Conservation (phyloP, 306 rosid species). For the Vigna hirtella region DNA sequence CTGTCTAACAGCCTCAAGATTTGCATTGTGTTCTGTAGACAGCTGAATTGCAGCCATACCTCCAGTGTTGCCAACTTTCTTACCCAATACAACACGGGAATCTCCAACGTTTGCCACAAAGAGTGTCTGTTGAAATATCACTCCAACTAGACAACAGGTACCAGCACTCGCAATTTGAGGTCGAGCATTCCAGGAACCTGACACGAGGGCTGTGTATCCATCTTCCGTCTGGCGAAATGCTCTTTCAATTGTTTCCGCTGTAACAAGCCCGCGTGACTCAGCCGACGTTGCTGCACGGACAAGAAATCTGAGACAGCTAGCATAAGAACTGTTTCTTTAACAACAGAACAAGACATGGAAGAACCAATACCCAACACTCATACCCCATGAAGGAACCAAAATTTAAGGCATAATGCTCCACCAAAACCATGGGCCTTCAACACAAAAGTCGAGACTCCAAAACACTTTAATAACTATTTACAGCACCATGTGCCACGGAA, state of each 20-base stretch:
- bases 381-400: slow-evolving; percentile 39
- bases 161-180: slow-evolving; percentile 74
- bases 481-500: slow-evolving; percentile 2
- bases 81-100: slow-evolving; percentile 85
- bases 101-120: slow-evolving; percentile 81
- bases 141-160: slow-evolving; percentile 81
- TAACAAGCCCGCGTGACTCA: slow-evolving; percentile 60
- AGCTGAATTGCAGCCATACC: slow-evolving; percentile 75
- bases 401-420: slow-evolving; percentile 25
- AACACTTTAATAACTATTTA: slow-evolving; percentile 22
- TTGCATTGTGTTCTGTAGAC: slow-evolving; percentile 83
- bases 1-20: slow-evolving; percentile 66
- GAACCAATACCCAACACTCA: slow-evolving; percentile 36
- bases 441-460: slow-evolving; percentile 21
- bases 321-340: slow-evolving; percentile 53
- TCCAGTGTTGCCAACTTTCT: slow-evolving; percentile 74
- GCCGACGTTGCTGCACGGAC: slow-evolving; percentile 67
- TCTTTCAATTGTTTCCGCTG: slow-evolving; percentile 58
- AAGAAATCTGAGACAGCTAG: slow-evolving; percentile 61
- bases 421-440: slow-evolving; percentile 29
- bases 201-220: slow-evolving; percentile 69
- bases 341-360: slow-evolving; percentile 15
- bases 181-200: slow-evolving; percentile 61
- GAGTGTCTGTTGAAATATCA: slow-evolving; percentile 72
- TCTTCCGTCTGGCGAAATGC: slow-evolving; percentile 73